Evolutionary conservation across 306 rosid genomes (phyloP), one percentile per base, ranked within the genome.

Genomic region (Fagus crenata): DNA sequence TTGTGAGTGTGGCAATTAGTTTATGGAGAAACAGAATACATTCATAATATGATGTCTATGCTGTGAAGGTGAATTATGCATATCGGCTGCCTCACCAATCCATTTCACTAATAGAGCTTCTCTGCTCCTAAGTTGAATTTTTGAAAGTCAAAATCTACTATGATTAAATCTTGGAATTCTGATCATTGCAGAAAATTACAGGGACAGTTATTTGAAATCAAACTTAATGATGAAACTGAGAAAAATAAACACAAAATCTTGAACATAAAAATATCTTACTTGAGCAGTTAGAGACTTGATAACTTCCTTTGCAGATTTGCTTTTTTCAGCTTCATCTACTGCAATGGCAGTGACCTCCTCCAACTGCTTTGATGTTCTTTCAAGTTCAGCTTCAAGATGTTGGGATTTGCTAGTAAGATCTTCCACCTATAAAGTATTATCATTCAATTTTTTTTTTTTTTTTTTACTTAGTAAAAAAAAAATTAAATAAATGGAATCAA

Each of bases 231-330:
- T 22, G 73, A 31, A 33, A 63, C 76, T 73, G 33, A 70, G 54
- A 78, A 43, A 43, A 69, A 55, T 33, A 78, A 58, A 55, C 71
- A 60, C 36, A 74, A 69, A 73, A 75, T 15, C 31, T 11, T 32
- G 77, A 49, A 3, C 22, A 49, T 31, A 72, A 65, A 85, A 81
- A 65, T 53, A 75, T 70, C 87, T 77, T 78, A 95, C 99, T 97
- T 95, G 99, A 80, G 87, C 77, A 71, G 96, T 88, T 71, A 95
- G 84, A 74, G 93, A 95, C 87, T 89, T 90, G 72, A 92, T 92
- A 81, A 89, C 93, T 83, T 88, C 97, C 86, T 95, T 95, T 4
- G 93, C 97, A 79, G 99, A 90, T 87, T 89, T 88, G 88, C 93
- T 87, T 83, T 90, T 95, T 82, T 83, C 93, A 55, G 96, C 92